These are phyloP conservation scores for Ascochyta lentis DNA, from an alignment of 2,329 filamentous ascomycete genomes.

Conservation along the genomic window DNA sequence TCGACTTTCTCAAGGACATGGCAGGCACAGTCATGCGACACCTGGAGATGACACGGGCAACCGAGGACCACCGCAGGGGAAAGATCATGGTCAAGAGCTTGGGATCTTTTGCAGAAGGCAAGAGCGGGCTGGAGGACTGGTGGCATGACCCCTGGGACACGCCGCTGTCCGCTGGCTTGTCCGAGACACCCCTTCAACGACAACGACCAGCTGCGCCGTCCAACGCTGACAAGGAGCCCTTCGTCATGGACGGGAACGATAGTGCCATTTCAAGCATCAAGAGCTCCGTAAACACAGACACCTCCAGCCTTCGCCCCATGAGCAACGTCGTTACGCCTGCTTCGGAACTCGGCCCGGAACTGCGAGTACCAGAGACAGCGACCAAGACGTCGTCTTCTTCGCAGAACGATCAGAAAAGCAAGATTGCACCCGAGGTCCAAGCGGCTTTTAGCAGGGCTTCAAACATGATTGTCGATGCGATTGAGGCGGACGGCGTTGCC, in stretches of 20 bases:
- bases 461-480: conserved; percentile 49
- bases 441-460: conserved; percentile 46
- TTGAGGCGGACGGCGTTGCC: conserved; percentile 46
- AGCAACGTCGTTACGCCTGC: conserved; percentile 31
- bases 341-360: conserved; percentile 31
- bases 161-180: conserved; percentile 13
- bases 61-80: conserved; percentile 60
- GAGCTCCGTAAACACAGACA: conserved; percentile 25
- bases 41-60: conserved; percentile 62
- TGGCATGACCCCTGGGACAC: conserved; percentile 41
- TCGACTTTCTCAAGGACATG: conserved; percentile 64
- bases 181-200: conserved; percentile 28
- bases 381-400: conserved; percentile 33
- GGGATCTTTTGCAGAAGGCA: conserved; percentile 48
- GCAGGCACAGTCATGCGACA: conserved; percentile 64
- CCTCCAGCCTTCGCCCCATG: conserved; percentile 25
- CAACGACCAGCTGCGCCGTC: conserved; percentile 26
- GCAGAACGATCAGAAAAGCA: conserved; percentile 29
- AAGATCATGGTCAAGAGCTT: conserved; percentile 60
- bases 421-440: conserved; percentile 40
- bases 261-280: conserved; percentile 33
- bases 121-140: conserved; percentile 44
- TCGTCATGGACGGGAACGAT: conserved; percentile 23
- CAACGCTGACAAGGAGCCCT: conserved; percentile 22
- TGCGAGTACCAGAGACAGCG: conserved; percentile 21